Percentiles rank a stretch among this genome's conserved stretches.
phyloP scores from a whole-genome alignment of 495 filamentous ascomycete genomes.

The Neurospora sp. region DNA sequence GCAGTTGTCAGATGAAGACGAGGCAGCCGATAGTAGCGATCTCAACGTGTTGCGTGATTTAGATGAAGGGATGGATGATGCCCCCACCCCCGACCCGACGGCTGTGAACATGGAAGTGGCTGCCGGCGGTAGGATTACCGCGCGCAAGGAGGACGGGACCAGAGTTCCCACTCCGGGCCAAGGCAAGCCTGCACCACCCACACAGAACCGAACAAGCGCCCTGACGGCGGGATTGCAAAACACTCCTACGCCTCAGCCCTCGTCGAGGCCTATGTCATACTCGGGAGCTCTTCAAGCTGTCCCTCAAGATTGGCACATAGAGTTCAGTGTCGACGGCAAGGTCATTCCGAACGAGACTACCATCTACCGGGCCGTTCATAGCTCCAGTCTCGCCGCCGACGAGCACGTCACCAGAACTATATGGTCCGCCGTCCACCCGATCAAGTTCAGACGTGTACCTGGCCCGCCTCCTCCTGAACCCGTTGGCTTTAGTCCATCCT shows the following conservation, averaged over 20 bases:
- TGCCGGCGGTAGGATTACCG: constrained; percentile 82
- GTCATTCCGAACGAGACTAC: constrained; percentile 85
- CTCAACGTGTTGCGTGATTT: constrained; percentile 85
- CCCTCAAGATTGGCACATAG: constrained; percentile 96
- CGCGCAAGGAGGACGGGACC: constrained; percentile 93
- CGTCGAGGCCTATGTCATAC: constrained; percentile 57
- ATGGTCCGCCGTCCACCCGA: constrained; percentile 81
- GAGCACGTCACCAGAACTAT: constrained; percentile 64
- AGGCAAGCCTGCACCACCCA: constrained; percentile 24
- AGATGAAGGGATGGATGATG: constrained; percentile 76
- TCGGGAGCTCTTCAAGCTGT: constrained; percentile 66
- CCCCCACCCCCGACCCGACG: constrained; percentile 57
- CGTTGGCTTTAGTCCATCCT: constrained; percentile 47
- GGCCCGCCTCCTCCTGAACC: constrained; percentile 83
- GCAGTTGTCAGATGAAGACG: constrained; percentile 68
- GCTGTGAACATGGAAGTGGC: constrained; percentile 91
- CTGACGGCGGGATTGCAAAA: constrained; percentile 38
- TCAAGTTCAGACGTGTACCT: constrained; percentile 79
- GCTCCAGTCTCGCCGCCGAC: constrained; percentile 50
- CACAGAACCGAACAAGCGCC: constrained; percentile 30
- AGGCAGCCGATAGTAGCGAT: constrained; percentile 54
- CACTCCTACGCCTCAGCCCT: constrained; percentile 39
- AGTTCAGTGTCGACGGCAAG: constrained; percentile 83
- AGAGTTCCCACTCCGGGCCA: constrained; percentile 78
- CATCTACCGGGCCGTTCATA: constrained; percentile 90